Conservation (phyloP, 192 early-diverging fungal species). For the Coemansia sp. region DNA sequence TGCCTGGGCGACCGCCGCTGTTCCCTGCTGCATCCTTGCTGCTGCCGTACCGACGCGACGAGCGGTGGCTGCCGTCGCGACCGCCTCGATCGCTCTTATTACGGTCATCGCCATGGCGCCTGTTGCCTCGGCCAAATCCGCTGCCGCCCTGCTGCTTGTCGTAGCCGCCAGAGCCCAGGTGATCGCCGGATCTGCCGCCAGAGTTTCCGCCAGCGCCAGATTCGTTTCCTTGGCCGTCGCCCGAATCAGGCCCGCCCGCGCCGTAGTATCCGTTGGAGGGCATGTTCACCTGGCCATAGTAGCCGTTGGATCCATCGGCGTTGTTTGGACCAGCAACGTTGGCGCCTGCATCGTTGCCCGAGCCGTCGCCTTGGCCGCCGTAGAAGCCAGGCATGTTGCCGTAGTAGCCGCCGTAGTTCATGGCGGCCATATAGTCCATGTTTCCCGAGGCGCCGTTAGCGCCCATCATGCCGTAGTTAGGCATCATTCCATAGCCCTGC, state of each 20-base stretch:
- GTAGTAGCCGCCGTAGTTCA: slow-evolving; percentile 40
- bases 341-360: slow-evolving; percentile 4
- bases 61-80: slow-evolving; percentile 27
- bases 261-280: slow-evolving; percentile 32
- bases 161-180: not conserved
- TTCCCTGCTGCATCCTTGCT: not conserved
- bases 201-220: slow-evolving; percentile 6
- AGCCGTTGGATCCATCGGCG: slow-evolving; percentile 9
- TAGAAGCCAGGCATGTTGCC: slow-evolving; percentile 33
- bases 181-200: not conserved
- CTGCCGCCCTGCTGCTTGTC: slow-evolving; percentile 15
- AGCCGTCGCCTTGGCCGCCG: slow-evolving; percentile 14
- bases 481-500: slow-evolving; percentile 16
- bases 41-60: slow-evolving; percentile 37
- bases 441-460: slow-evolving; percentile 6
- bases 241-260: slow-evolving; percentile 6
- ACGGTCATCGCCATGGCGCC: slow-evolving; percentile 22
- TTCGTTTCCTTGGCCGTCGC: slow-evolving; percentile 28
- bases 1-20: slow-evolving; percentile 21
- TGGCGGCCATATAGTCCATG: slow-evolving; percentile 26
- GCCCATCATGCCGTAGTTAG: slow-evolving; percentile 12
- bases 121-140: slow-evolving; percentile 7
- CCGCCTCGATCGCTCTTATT: slow-evolving; percentile 9
- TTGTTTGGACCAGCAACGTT: slow-evolving; percentile 9
- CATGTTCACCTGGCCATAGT: slow-evolving; percentile 44